Base-by-base conservation (phyloP, 129 eudicot species). In the Sambucus nigra region DNA sequence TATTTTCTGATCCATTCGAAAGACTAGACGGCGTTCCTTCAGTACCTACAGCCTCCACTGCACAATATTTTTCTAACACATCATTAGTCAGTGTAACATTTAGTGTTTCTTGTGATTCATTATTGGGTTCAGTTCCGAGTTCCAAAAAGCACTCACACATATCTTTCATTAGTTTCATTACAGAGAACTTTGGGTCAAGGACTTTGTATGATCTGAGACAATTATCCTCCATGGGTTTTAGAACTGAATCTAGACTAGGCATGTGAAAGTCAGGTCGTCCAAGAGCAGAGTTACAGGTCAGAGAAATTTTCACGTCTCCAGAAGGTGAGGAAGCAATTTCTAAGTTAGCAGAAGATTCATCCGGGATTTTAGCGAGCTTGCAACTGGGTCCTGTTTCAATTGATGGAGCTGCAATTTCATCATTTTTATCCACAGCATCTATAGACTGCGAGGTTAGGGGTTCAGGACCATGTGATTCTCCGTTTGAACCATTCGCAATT, bases 221-320 rank as follows among this genome's bases (percentile, higher is more conserved):
- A 62, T 69, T 75, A 61, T 75, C 91, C 64, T 80, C 81, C 64
- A 83, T 74, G 17, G 55, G 27, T 58, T 75, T 64, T 17, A 80
- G 21, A 55, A 80, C 53, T 16, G 53, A 52, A 29, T 83, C 87
- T 19, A 78, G 67, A 59, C 58, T 65, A 54, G 79, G 79, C 41
- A 62, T 17, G 13, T 58, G 67, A 39, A 79, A 51, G 29, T 71
- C 69, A 40, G 81, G 64, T 29, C 63, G 61, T 29, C 48, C 57
- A 39, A 16, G 25, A 57, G 57, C 61, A 63, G 67, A 23, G 62
- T 83, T 65, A 56, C 69, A 83, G 75, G 51, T 74, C 41, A 88
- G 19, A 53, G 69, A 72, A 51, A 88, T 71, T 72, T 75, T 88
- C 54, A 80, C 79, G 68, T 83, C 88, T n/a, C 96, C 94, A 4